Base-by-base conservation (phyloP, 2,329 filamentous ascomycete species). In the Colletotrichum navitas region DNA sequence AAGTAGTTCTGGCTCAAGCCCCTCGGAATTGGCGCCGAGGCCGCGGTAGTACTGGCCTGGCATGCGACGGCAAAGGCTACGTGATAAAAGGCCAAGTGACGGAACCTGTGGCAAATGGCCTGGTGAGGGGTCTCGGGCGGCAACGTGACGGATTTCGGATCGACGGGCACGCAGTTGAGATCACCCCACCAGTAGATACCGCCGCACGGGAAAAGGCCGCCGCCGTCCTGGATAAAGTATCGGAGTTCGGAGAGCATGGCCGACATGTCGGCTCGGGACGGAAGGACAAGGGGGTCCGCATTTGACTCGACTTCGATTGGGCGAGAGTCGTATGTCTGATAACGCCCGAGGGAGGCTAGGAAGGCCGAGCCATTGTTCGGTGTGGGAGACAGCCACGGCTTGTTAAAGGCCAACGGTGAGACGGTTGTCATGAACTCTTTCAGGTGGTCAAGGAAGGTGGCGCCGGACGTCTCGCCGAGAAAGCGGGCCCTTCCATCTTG, bases 121-220 rank as follows among this genome's bases (percentile, higher is more conserved):
- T 70, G 61, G 18, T 75, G 61, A 51, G 78, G 74, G 26, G 74
- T 74, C 7, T 74, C 70, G 8, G 78, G 73, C 6, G 74, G 36
- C 73, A 75, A 51, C 61, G 74, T 63, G 43, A 73, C 39, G n/a
- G 66, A 34, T 18, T 67, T 67, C 39, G 79, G 77, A 11, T 76
- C 74, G 26, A 67, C 63, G 8, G 83, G 80, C 2, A 79, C 62
- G 39, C 78, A 76, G 29, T 78, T 74, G 32, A 86, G 78, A 52
- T 85, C 79, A 32, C 81, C 82, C 83, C 84, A 88, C 79, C 83
- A 87, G 74, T 83, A 83, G 47, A 86, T 83, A 36, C 86, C 86
- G 24, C 86, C 86, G 26, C 82, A 83, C 10, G 78, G 76, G 75
- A 82, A 85, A 8, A 74, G 73, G 16, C 81, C 82, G 68, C 78